A percentile compares a stretch with the other conserved stretches of the same genome.
Conservation (phyloP, 371 early-diverging fungal species). For the Circinella minor region DNA sequence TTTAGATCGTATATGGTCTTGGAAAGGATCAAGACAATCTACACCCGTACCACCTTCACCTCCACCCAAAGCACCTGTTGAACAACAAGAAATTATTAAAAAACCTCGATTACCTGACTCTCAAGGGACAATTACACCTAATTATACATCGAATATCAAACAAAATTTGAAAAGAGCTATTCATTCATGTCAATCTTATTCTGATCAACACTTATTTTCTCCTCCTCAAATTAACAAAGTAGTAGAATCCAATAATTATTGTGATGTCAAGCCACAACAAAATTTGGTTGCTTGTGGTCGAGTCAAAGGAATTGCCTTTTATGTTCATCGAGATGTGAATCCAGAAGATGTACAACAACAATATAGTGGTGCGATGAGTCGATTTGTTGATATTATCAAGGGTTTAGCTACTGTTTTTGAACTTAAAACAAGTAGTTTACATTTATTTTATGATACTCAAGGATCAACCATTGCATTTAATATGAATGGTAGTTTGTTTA, state of each 20-base stretch:
- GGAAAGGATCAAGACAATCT: conserved; percentile 20
- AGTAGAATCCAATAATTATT: conserved; percentile 51
- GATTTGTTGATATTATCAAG: conserved; percentile 62
- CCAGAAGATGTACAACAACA: conserved; percentile 49
- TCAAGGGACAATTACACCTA: conserved; percentile 49
- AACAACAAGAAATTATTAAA: conserved; percentile 2
- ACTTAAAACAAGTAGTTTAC: conserved; percentile 58
- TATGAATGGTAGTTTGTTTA: conserved; percentile 76
- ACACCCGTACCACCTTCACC: conserved; percentile 10
- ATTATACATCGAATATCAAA: conserved; percentile 52
- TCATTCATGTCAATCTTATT: conserved; percentile 60
- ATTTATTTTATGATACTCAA: conserved; percentile 77
- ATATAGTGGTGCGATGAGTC: conserved; percentile 44
- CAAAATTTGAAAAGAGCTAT: conserved; percentile 58
- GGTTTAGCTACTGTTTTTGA: conserved; percentile 70
- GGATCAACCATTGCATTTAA: conserved; percentile 86
- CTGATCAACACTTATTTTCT: conserved; percentile 44
- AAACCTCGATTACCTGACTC: conserved; percentile 44
- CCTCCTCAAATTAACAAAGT: conserved; percentile 53
- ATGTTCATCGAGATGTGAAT: conserved; percentile 51
- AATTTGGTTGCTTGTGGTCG: conserved; percentile 55
- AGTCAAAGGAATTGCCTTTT: conserved; percentile 58
- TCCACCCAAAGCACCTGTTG: conserved; percentile 14
- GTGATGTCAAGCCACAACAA: conserved; percentile 61
- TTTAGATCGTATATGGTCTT: conserved; percentile 38